Evolutionary conservation across 2,329 filamentous ascomycete species (phyloP).

Genomic region (Myriosclerotinia scirpicola): DNA sequence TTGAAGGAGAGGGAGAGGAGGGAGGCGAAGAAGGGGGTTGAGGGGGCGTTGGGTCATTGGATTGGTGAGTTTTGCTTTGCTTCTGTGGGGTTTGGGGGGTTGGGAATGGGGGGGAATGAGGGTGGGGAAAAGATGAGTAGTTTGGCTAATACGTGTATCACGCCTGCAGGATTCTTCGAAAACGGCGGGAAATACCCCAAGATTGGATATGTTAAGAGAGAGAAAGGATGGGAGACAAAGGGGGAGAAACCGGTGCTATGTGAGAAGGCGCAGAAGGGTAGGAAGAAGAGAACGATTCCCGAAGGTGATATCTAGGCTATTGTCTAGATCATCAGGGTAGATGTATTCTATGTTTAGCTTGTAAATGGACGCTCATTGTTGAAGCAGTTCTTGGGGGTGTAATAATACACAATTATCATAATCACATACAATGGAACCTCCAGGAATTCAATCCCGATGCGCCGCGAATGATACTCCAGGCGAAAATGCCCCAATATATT

Average conservation of each 20-base stretch:
- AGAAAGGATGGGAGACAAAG: conserved; percentile 59
- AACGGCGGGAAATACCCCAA: conserved; percentile 78
- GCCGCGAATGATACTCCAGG: too few species aligned
- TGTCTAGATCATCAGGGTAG: not conserved
- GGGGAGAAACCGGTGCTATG: conserved; percentile 59
- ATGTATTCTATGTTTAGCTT: not conserved
- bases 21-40: conserved; percentile 63
- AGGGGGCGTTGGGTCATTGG: conserved; percentile 72
- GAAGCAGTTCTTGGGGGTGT: too few species aligned
- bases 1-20: conserved; percentile 63
- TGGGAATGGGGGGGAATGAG: conserved; percentile 41
- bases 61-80: conserved; percentile 35
- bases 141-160: conserved; percentile 64
- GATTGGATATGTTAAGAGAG: conserved; percentile 71
- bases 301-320: conserved; percentile 28
- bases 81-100: conserved; percentile 40
- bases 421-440: too few species aligned
- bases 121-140: conserved; percentile 42
- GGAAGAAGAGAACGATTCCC: conserved; percentile 50
- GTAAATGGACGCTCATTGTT: too few species aligned
- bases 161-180: conserved; percentile 76
- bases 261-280: conserved; percentile 61
- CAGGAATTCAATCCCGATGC: too few species aligned
- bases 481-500: too few species aligned
- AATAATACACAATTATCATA: too few species aligned